These are phyloP conservation scores for Lasiosphaeriaceae sp. DNA, from an alignment of 495 filamentous ascomycete species.

Conservation along the genomic window DNA sequence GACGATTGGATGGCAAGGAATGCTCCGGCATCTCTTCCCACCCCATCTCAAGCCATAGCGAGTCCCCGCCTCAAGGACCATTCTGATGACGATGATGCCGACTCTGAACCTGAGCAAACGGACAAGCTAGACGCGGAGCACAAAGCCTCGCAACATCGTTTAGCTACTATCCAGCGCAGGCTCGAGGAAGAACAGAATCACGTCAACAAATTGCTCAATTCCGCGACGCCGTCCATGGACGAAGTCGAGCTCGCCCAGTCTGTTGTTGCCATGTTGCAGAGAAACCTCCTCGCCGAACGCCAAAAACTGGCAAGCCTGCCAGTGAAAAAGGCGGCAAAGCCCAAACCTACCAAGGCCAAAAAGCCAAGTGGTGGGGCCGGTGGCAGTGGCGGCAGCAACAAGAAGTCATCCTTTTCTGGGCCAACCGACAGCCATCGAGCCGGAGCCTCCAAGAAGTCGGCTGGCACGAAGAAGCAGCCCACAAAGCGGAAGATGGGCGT, in stretches of 20 bases:
- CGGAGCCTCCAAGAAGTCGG: slow-evolving; percentile 40
- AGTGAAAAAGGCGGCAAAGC: slow-evolving; percentile 32
- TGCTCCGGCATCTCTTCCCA: slow-evolving; percentile 50
- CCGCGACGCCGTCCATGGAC: slow-evolving; percentile 62
- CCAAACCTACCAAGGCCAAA: slow-evolving; percentile 38
- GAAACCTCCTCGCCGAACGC: slow-evolving; percentile 46
- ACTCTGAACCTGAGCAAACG: slow-evolving; percentile 30
- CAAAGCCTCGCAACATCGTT: slow-evolving; percentile 12
- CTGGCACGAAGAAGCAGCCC: slow-evolving; percentile 33
- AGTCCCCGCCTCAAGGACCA: slow-evolving; percentile 52
- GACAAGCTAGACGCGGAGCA: slow-evolving; percentile 24
- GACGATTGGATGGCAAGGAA: slow-evolving; percentile 72
- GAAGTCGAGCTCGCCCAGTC: slow-evolving; percentile 54
- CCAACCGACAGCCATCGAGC: slow-evolving; percentile 23
- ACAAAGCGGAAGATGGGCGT: slow-evolving; percentile 60
- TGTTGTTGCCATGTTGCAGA: slow-evolving; percentile 44
- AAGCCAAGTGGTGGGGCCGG: slow-evolving; percentile 28
- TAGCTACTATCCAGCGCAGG: slow-evolving; percentile 27
- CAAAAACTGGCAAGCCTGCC: slow-evolving; percentile 36
- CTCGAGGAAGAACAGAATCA: slow-evolving; percentile 57
- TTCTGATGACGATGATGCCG: slow-evolving; percentile 49
- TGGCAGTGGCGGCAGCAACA: slow-evolving; percentile 17
- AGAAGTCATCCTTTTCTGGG: slow-evolving; percentile 22
- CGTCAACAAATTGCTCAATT: slow-evolving; percentile 61
- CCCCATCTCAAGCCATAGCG: slow-evolving; percentile 6